Evolutionary conservation across 1,284 basidiomycete species (phyloP).

Genomic region (Gomphus sp.): DNA sequence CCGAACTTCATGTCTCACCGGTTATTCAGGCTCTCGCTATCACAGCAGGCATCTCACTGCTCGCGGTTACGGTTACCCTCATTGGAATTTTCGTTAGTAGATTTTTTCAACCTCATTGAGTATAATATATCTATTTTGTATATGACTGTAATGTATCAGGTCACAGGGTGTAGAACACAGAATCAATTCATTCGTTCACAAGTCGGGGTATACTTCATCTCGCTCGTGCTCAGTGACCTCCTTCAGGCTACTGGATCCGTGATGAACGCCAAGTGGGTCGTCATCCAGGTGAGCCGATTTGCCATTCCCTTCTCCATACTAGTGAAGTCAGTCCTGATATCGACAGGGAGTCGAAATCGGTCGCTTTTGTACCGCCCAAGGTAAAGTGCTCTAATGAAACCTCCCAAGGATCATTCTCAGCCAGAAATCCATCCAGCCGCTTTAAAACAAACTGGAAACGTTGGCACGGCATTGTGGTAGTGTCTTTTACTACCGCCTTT

Average conservation of each 20-base stretch:
- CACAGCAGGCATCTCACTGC: neutral
- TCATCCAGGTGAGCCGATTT: neutral
- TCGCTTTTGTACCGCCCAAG: constrained; percentile 31
- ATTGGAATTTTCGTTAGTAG: neutral
- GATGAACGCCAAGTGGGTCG: constrained; percentile 33
- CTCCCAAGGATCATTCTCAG: neutral
- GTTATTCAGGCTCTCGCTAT: neutral
- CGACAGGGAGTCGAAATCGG: constrained; percentile 25
- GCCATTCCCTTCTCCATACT: neutral
- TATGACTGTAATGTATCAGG: neutral
- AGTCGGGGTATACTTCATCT: constrained; percentile 26
- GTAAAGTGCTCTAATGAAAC: constrained; percentile 14
- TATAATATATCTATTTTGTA: too few species aligned
- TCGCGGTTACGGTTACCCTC: neutral
- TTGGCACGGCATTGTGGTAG: constrained; percentile 32
- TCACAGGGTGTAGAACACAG: neutral
- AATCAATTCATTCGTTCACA: constrained; percentile 17
- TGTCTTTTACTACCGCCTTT: neutral
- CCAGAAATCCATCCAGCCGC: constrained; percentile 16
- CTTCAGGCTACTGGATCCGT: constrained; percentile 32
- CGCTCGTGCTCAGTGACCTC: constrained; percentile 32
- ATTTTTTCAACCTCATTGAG: neutral
- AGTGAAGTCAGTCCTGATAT: neutral
- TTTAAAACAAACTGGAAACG: constrained; percentile 34
- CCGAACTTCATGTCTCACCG: neutral